Conservation (phyloP, 129 eudicot genomes). For the Saussurea involucrata region DNA sequence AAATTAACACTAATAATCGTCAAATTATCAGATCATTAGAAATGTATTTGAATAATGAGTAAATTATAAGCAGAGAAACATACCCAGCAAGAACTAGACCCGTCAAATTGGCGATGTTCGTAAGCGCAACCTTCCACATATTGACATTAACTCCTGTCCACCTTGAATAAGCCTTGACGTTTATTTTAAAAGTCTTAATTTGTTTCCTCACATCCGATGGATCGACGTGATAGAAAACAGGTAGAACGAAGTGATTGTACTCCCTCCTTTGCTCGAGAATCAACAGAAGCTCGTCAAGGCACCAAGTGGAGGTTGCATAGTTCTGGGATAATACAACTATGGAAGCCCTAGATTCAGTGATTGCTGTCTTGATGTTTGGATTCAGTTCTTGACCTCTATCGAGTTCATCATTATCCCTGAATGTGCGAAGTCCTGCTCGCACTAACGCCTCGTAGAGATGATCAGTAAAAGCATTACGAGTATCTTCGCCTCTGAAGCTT, state of each 20-base stretch:
- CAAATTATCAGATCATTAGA: background rate
- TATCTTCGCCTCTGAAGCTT: conserved; percentile 26
- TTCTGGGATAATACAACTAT: background rate
- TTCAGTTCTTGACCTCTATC: conserved; percentile 8
- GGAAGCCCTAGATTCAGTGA: background rate
- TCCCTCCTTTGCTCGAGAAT: background rate
- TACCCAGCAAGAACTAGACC: background rate
- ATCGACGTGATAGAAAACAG: background rate
- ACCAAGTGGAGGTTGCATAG: conserved; percentile 9
- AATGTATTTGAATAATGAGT: background rate
- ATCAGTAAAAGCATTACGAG: conserved; percentile 9
- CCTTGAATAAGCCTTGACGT: background rate
- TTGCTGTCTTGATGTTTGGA: conserved; percentile 1
- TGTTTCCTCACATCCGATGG: background rate
- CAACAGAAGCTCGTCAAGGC: conserved; percentile 9
- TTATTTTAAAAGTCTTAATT: too few species aligned
- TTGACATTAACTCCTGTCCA: background rate
- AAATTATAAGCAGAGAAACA: background rate
- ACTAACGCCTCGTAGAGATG: conserved; percentile 6
- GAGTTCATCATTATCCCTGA: conserved; percentile 6
- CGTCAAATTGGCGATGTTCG: background rate
- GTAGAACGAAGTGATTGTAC: background rate
- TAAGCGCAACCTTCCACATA: background rate
- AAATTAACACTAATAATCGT: background rate
- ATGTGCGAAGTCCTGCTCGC: conserved; percentile 6